These are phyloP conservation scores for Leccinum imitatum DNA, from an alignment of 768 basidiomycete genomes.

Conservation along the genomic window DNA sequence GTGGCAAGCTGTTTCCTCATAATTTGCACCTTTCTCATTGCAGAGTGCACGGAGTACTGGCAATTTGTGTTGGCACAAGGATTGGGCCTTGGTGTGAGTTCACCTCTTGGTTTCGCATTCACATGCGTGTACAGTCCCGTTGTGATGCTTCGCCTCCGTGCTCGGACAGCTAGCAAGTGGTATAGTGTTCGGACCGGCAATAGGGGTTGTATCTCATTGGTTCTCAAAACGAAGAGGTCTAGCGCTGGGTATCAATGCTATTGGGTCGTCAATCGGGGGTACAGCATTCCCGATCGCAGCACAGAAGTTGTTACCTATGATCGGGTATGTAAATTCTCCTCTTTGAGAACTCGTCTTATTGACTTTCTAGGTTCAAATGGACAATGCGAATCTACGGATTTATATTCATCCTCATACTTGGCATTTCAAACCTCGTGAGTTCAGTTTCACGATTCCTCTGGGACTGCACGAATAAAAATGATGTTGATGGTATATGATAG, in stretches of 20 bases:
- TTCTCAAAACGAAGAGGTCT: conserved; percentile 58
- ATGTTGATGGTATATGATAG: conserved; percentile 13
- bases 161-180: conserved; percentile 43
- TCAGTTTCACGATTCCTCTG: background rate
- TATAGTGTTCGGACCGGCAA: conserved; percentile 59
- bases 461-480: background rate
- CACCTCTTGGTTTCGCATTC: background rate
- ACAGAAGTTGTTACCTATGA: conserved; percentile 49
- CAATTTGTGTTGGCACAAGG: conserved; percentile 76
- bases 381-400: conserved; percentile 72
- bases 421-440: conserved; percentile 54
- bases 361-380: conserved; percentile 61
- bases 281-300: conserved; percentile 63
- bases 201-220: conserved; percentile 69
- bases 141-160: background rate
- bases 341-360: background rate
- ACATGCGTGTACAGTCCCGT: background rate
- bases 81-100: conserved; percentile 59
- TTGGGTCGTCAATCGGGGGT: conserved; percentile 72
- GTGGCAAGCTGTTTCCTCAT: conserved; percentile 52
- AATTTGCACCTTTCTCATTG: conserved; percentile 57
- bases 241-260: conserved; percentile 62
- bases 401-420: conserved; percentile 52
- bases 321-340: conserved; percentile 44
- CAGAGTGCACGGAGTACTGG: conserved; percentile 71